These are phyloP conservation scores for Furcasterigmium sp. DNA, from an alignment of 2,329 filamentous ascomycete genomes.

Conservation along the genomic window DNA sequence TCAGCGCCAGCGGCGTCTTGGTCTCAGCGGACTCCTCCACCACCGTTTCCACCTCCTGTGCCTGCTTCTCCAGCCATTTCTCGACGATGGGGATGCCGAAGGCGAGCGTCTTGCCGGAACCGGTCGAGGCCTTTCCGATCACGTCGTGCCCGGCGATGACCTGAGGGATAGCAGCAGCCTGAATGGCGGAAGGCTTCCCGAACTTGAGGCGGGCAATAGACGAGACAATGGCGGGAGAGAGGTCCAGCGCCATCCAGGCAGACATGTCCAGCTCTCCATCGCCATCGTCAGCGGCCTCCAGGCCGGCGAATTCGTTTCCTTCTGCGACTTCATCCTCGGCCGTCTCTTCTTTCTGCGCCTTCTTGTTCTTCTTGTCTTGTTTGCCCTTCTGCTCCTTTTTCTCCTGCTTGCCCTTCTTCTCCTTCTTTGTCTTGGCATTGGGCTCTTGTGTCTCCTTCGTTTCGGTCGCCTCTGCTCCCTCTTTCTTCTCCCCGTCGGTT, in stretches of 20 bases:
- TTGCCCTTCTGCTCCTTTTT: conserved; percentile 14
- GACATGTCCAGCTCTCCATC: conserved; percentile 66
- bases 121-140: conserved; percentile 92
- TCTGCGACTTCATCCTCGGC: conserved; percentile 34
- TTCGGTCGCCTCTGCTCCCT: conserved; percentile 17
- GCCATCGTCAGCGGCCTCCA: conserved; percentile 51
- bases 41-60: conserved; percentile 14
- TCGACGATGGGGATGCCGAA: conserved; percentile 94
- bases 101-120: conserved; percentile 92
- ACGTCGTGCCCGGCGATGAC: conserved; percentile 83
- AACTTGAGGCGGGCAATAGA: conserved; percentile 79
- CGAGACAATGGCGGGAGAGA: conserved; percentile 67
- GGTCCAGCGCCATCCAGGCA: conserved; percentile 68
- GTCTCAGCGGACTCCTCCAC: conserved; percentile 19
- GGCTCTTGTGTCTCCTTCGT: conserved; percentile 18
- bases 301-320: conserved; percentile 47
- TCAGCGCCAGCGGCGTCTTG: conserved; percentile 63
- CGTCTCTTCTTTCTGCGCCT: conserved; percentile 25
- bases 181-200: conserved; percentile 74
- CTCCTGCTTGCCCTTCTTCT: conserved; percentile 24
- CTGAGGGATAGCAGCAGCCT: conserved; percentile 72
- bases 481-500: conserved; percentile 24
- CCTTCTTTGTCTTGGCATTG: conserved; percentile 17
- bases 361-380: conserved; percentile 18
- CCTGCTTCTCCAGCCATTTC: conserved; percentile 57